Evolutionary conservation across 2,329 filamentous ascomycete genomes (phyloP).

Genomic region (Harringtonia aguacate): DNA sequence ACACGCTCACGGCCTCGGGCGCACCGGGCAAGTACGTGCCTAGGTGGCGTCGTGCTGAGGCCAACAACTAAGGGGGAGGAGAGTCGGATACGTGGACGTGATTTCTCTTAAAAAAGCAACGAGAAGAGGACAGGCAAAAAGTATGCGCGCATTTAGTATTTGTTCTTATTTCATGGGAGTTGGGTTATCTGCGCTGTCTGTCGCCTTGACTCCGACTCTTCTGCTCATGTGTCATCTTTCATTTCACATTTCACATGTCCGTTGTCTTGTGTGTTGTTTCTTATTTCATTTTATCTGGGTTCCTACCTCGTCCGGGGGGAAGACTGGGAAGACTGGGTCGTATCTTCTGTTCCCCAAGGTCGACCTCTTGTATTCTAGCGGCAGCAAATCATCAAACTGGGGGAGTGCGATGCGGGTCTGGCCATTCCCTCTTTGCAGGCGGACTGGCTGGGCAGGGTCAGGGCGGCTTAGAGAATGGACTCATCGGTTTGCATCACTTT

Average conservation of each 20-base stretch:
- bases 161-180: not conserved
- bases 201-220: too few species aligned
- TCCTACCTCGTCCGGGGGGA: not conserved
- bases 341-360: not conserved
- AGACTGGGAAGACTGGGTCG: not conserved
- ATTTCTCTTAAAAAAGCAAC: not conserved
- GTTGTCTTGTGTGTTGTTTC: conserved; percentile 1
- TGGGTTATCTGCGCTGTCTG: not conserved
- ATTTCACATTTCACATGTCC: not conserved
- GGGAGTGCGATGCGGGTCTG: not conserved
- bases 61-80: conserved; percentile 9
- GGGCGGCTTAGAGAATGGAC: too few species aligned
- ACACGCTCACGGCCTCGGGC: conserved; percentile 41
- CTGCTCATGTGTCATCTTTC: not conserved
- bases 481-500: too few species aligned
- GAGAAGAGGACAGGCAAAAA: not conserved
- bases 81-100: not conserved
- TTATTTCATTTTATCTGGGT: not conserved
- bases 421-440: not conserved
- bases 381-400: not conserved
- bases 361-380: not conserved
- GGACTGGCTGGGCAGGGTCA: too few species aligned
- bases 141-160: not conserved
- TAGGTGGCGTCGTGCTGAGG: conserved; percentile 19
- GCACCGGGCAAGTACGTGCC: conserved; percentile 51